Percentiles rank a stretch among this genome's conserved stretches.
Conservation (phyloP, 257 asterid genomes). For the Nicotiana attenuata region DNA sequence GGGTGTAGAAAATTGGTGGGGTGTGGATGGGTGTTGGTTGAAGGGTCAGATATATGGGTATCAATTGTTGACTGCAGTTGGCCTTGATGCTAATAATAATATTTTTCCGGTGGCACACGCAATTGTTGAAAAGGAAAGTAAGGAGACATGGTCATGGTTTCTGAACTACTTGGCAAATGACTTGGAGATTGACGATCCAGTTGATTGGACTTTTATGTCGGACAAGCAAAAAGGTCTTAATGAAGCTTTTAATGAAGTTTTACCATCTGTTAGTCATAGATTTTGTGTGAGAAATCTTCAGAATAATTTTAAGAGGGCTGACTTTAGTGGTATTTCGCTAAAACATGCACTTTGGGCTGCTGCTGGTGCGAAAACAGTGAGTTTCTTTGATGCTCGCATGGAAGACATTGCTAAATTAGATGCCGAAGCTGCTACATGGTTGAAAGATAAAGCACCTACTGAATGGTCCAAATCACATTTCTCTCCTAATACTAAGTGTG, state of each 20-base stretch:
- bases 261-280: neutral
- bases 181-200: neutral
- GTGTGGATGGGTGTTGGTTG: neutral
- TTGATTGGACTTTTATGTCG: constrained; percentile 3
- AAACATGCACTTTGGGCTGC: too few relatives aligned
- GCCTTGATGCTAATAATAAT: constrained; percentile 5
- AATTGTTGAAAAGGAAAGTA: constrained; percentile 5
- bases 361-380: too few relatives aligned
- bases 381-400: too few relatives aligned
- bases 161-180: neutral
- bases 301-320: too few relatives aligned
- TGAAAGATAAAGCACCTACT: too few relatives aligned
- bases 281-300: too few relatives aligned
- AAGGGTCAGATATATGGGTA: neutral
- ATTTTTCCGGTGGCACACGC: constrained; percentile 10
- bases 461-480: too few relatives aligned
- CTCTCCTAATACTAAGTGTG: too few relatives aligned
- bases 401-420: too few relatives aligned
- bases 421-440: too few relatives aligned
- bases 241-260: neutral
- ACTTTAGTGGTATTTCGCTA: too few relatives aligned
- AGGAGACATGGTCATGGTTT: constrained; percentile 13
- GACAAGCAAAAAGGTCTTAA: constrained; percentile 21
- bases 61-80: neutral
- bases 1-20: neutral